These are phyloP conservation scores for Fusarium chuoi DNA, from an alignment of 2,329 filamentous ascomycete genomes.

Conservation along the genomic window DNA sequence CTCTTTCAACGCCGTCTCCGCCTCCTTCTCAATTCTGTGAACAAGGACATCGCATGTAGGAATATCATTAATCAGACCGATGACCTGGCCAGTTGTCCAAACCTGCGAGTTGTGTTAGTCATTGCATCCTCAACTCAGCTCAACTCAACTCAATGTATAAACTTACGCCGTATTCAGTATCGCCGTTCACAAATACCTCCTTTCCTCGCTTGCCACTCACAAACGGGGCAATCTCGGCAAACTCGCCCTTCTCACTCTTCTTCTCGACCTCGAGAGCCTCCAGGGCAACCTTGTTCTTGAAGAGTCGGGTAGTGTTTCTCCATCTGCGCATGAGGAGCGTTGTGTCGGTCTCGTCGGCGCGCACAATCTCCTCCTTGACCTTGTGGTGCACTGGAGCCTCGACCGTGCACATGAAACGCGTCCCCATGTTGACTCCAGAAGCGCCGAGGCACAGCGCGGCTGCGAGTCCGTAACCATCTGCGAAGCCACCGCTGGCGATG, in stretches of 20 bases:
- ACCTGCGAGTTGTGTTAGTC: slow-evolving; percentile 64
- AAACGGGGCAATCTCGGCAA: slow-evolving; percentile 85
- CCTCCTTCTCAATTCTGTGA: slow-evolving; percentile 80
- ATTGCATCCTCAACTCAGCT: not conserved
- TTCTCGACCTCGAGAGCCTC: slow-evolving; percentile 85
- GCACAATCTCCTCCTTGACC: slow-evolving; percentile 93
- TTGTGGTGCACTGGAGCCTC: slow-evolving; percentile 93
- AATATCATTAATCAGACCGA: slow-evolving; percentile 86
- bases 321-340: slow-evolving; percentile 87
- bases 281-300: slow-evolving; percentile 87
- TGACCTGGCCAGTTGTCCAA: slow-evolving; percentile 97
- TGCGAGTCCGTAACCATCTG: slow-evolving; percentile 91
- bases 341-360: slow-evolving; percentile 89
- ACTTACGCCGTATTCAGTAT: slow-evolving; percentile 88
- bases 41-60: slow-evolving; percentile 78
- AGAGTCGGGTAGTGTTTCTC: slow-evolving; percentile 91
- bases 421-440: slow-evolving; percentile 98
- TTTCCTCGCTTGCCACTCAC: slow-evolving; percentile 92
- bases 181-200: slow-evolving; percentile 92
- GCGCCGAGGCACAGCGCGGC: slow-evolving; percentile 91
- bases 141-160: not conserved
- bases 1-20: slow-evolving; percentile 71
- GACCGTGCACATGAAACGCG: slow-evolving; percentile 94
- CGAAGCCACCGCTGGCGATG: slow-evolving; percentile 95
- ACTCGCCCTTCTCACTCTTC: slow-evolving; percentile 86